Evolutionary conservation across 1,284 basidiomycete genomes (phyloP).

Genomic region (Chalciporus sp.): DNA sequence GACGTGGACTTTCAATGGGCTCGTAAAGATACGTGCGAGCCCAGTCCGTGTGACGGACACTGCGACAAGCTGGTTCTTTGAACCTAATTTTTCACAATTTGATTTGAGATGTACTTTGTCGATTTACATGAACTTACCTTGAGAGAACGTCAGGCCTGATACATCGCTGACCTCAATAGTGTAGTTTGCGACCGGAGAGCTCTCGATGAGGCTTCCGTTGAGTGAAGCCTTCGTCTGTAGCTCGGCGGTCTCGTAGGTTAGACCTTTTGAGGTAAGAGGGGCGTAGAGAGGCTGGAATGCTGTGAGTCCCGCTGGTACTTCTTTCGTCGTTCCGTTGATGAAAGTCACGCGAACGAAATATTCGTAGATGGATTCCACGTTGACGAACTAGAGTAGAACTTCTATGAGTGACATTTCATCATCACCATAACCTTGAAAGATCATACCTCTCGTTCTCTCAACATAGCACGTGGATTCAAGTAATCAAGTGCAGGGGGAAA

Average conservation of each 20-base stretch:
- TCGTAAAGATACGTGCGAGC: too few relatives aligned
- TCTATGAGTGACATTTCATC: too few relatives aligned
- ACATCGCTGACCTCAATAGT: background rate
- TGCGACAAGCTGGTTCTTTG: background rate
- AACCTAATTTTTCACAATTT: background rate
- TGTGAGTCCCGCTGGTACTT: constrained; percentile 15
- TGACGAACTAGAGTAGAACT: constrained; percentile 4
- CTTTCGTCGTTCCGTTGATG: constrained; percentile 8
- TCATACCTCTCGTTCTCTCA: too few relatives aligned
- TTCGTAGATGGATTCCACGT: constrained; percentile 11
- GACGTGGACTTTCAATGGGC: too few relatives aligned
- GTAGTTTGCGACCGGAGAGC: constrained; percentile 4
- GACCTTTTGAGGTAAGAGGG: background rate
- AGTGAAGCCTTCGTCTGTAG: background rate
- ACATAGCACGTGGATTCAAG: too few relatives aligned
- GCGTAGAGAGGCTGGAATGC: constrained; percentile 11
- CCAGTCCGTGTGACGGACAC: constrained; percentile 1
- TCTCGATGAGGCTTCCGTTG: background rate
- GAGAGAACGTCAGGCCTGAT: background rate
- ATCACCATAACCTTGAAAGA: too few relatives aligned
- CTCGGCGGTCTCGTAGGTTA: background rate
- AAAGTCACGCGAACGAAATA: constrained; percentile 14
- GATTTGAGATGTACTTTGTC: background rate
- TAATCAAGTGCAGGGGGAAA: constrained; percentile 10
- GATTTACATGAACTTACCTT: background rate